Evolutionary conservation across 306 rosid genomes (phyloP).

Genomic region (Quillaja saponaria): DNA sequence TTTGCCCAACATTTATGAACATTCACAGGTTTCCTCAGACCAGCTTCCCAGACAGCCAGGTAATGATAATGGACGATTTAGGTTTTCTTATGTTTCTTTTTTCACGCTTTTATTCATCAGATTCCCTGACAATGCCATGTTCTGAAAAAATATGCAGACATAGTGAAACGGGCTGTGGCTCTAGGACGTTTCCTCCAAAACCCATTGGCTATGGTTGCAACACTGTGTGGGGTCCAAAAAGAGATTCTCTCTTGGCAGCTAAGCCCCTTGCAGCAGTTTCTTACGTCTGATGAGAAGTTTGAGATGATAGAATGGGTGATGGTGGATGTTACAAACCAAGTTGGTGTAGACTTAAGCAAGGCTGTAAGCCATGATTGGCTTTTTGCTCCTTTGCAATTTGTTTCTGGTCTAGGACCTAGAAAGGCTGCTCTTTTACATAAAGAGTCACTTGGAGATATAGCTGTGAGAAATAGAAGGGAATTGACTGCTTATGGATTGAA

Average conservation of each 20-base stretch:
- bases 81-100: conserved; percentile 3
- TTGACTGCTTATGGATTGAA: conserved; percentile 43
- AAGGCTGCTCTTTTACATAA: conserved; percentile 38
- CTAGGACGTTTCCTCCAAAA: conserved; percentile 54
- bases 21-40: conserved; percentile 40
- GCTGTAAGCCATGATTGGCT: conserved; percentile 47
- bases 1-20: conserved; percentile 46
- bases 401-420: conserved; percentile 54
- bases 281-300: conserved; percentile 45
- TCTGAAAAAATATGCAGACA: conserved; percentile 31
- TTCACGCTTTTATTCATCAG: conserved; percentile 5
- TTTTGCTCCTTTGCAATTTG: conserved; percentile 47
- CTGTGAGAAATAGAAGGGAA: conserved; percentile 37
- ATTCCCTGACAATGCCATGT: not conserved
- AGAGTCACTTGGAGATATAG: conserved; percentile 37
- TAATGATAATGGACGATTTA: conserved; percentile 13
- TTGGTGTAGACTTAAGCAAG: conserved; percentile 48
- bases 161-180: conserved; percentile 54
- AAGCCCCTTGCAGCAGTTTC: conserved; percentile 35
- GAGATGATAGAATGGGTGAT: conserved; percentile 52
- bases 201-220: conserved; percentile 57
- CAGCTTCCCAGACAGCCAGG: conserved; percentile 46
- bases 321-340: conserved; percentile 50
- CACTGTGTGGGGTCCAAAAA: conserved; percentile 44
- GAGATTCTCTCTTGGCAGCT: conserved; percentile 48